phyloP scores from a whole-genome alignment of 1,139 yeast genomes.

The Yamadazyma dendronema region DNA sequence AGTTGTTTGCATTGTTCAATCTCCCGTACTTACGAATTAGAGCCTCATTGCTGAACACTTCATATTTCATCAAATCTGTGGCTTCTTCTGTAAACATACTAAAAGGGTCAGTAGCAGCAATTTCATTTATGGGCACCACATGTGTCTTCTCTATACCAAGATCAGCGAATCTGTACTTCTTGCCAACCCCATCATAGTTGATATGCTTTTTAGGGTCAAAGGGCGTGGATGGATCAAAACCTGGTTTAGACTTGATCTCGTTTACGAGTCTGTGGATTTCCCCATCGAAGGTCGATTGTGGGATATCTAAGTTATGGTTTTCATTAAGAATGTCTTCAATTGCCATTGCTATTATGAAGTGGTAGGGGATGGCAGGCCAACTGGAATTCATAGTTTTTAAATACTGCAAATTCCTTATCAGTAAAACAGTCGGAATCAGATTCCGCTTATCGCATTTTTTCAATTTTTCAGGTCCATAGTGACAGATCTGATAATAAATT shows the following conservation, averaged over 20 bases:
- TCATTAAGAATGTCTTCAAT: constrained; percentile 17
- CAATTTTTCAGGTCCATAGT: too few relatives aligned
- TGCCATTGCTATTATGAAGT: background rate
- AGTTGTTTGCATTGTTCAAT: constrained; percentile 18
- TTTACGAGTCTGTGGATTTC: constrained; percentile 20
- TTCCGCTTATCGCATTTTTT: background rate
- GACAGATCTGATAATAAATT: too few relatives aligned
- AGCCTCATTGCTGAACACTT: constrained; percentile 22
- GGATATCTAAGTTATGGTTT: constrained; percentile 20
- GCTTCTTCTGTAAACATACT: constrained; percentile 30
- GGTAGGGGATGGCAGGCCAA: too few relatives aligned
- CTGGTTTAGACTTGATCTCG: constrained; percentile 20
- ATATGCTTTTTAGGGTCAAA: constrained; percentile 28
- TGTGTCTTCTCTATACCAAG: constrained; percentile 28
- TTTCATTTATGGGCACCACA: constrained; percentile 20
- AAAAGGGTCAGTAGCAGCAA: constrained; percentile 33
- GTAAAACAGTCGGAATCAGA: background rate
- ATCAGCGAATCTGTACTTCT: constrained; percentile 17
- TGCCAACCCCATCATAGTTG: constrained; percentile 13
- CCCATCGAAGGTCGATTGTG: constrained; percentile 23
- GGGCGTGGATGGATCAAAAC: constrained; percentile 22
- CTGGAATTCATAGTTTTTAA: too few relatives aligned
- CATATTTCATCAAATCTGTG: constrained; percentile 29
- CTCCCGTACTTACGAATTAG: constrained; percentile 27
- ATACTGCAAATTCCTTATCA: background rate